A percentile compares a stretch with the other conserved stretches of the same genome.
Evolutionary conservation across 768 basidiomycete species (phyloP).

Genomic region (Chalciporus sphaerocephalus): DNA sequence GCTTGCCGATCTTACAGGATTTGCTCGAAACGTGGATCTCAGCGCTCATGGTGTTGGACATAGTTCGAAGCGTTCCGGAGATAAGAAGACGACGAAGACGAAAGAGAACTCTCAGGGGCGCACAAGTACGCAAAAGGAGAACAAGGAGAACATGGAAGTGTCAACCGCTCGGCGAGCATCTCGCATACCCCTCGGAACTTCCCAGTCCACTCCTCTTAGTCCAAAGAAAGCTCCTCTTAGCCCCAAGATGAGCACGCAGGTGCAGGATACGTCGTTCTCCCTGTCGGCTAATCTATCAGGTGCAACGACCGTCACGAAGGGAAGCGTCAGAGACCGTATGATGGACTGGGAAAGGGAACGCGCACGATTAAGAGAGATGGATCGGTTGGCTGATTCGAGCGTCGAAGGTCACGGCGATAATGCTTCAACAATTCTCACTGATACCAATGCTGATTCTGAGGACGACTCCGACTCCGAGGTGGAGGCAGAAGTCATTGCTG

Average conservation of each 20-base stretch:
- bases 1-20: constrained; percentile 39
- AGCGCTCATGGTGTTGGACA: constrained; percentile 28
- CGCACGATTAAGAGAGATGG: constrained; percentile 66
- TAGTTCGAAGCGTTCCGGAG: constrained; percentile 8
- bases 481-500: constrained; percentile 26
- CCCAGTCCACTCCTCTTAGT: constrained; percentile 6
- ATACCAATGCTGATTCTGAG: constrained; percentile 10
- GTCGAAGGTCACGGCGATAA: constrained; percentile 37
- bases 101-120: constrained; percentile 22
- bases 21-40: constrained; percentile 31
- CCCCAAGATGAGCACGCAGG: constrained; percentile 16
- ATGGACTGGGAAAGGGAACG: constrained; percentile 74
- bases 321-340: constrained; percentile 54
- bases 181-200: neutral
- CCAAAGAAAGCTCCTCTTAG: constrained; percentile 19
- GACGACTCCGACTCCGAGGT: constrained; percentile 26
- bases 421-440: constrained; percentile 24
- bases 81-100: constrained; percentile 29
- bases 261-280: constrained; percentile 11
- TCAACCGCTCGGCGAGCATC: constrained; percentile 6
- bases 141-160: constrained; percentile 28
- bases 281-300: constrained; percentile 17
- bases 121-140: constrained; percentile 16
- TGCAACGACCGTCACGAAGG: constrained; percentile 18
- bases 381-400: constrained; percentile 53